Conservation (phyloP, 768 basidiomycete genomes). For the Boletus edulis region DNA sequence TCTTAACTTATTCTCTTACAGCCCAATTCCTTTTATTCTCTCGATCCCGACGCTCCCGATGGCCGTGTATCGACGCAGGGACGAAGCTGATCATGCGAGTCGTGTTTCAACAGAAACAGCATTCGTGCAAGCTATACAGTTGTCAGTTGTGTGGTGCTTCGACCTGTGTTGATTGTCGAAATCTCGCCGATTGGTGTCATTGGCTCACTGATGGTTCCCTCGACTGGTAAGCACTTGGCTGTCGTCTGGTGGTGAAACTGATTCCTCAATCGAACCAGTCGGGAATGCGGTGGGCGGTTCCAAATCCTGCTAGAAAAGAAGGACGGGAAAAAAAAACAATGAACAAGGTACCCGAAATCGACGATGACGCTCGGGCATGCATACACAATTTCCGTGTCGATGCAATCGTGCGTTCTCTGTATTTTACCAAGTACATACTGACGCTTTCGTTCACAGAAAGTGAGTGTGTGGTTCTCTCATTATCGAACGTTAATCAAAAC, state of each 20-base stretch:
- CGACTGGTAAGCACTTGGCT: conserved; percentile 19
- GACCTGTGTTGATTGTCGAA: conserved; percentile 15
- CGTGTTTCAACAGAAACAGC: conserved; percentile 18
- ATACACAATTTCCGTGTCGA: no score
- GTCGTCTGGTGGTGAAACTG: neutral
- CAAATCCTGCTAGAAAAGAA: conserved; percentile 8
- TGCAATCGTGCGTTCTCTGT: no score
- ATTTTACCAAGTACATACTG: no score
- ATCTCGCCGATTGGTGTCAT: conserved; percentile 12
- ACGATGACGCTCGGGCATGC: no score
- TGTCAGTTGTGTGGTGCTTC: conserved; percentile 23
- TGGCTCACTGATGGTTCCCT: conserved; percentile 23
- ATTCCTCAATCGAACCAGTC: neutral
- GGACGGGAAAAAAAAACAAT: conserved; percentile 6
- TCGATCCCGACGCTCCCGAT: no score
- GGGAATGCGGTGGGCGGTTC: conserved; percentile 22
- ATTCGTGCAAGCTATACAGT: conserved; percentile 8
- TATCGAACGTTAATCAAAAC: no score
- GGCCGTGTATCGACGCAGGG: conserved; percentile 25
- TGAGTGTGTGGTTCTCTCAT: no score
- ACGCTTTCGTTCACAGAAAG: no score
- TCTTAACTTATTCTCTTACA: no score
- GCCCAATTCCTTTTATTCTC: no score
- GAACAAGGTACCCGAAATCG: neutral
- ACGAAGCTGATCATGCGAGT: conserved; percentile 25